phyloP scores from a whole-genome alignment of 768 basidiomycete genomes.

The Erythrobasidium yunnanense region DNA sequence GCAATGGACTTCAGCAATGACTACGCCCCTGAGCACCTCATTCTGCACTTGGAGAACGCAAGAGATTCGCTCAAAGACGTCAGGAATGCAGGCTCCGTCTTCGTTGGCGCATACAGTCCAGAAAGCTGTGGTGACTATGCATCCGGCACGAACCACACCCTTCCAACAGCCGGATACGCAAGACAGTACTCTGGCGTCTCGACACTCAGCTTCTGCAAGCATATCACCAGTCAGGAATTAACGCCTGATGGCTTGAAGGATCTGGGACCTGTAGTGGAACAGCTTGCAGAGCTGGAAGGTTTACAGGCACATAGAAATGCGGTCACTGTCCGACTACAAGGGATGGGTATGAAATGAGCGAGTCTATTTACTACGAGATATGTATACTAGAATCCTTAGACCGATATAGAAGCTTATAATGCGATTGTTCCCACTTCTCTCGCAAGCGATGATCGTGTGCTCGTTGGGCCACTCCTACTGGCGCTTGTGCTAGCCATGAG shows the following conservation, averaged over 20 bases:
- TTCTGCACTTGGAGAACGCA: constrained; percentile 72
- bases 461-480: not conserved
- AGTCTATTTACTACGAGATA: not conserved
- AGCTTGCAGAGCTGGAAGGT: constrained; percentile 87
- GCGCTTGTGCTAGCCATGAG: not conserved
- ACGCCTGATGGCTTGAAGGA: constrained; percentile 61
- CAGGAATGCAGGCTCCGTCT: constrained; percentile 90
- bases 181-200: constrained; percentile 98
- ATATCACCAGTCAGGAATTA: constrained; percentile 93
- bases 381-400: not conserved
- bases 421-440: not conserved
- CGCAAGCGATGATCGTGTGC: not conserved
- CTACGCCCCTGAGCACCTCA: constrained; percentile 95
- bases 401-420: not conserved
- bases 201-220: constrained; percentile 93
- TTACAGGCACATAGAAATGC: constrained; percentile 92
- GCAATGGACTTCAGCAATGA: constrained; percentile 87
- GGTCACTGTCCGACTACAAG: constrained; percentile 46
- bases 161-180: constrained; percentile 92
- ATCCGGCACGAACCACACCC: constrained; percentile 95
- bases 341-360: not conserved
- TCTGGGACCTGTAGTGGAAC: constrained; percentile 78
- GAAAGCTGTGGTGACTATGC: constrained; percentile 98
- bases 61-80: constrained; percentile 54
- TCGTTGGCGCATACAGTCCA: constrained; percentile 87